phyloP scores from a whole-genome alignment of 2,329 filamentous ascomycete genomes.

The Phaeosphaeriaceae sp. region DNA sequence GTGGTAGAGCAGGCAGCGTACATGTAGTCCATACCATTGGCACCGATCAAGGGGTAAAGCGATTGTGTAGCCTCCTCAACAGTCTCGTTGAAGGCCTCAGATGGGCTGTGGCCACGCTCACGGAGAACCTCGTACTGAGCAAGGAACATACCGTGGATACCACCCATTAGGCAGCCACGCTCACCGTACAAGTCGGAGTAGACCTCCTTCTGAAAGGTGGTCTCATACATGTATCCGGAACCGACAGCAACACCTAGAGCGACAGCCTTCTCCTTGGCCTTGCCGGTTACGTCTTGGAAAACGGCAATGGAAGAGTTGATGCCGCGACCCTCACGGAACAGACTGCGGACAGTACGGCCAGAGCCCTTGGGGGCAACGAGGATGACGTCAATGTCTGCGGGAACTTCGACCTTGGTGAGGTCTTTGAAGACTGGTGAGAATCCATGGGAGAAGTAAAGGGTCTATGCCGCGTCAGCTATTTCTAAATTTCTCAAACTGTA shows the following conservation, averaged over 20 bases:
- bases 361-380: slow-evolving; percentile 99
- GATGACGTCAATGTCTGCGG: slow-evolving; percentile 96
- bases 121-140: slow-evolving; percentile 99
- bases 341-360: slow-evolving; percentile 95
- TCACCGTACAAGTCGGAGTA: slow-evolving; percentile 99
- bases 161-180: slow-evolving; percentile 99
- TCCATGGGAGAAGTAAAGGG: slow-evolving; percentile 99
- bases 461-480: slow-evolving; percentile 61
- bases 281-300: slow-evolving; percentile 96
- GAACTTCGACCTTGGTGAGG: slow-evolving; percentile 97
- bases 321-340: slow-evolving; percentile 98
- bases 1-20: slow-evolving; percentile 99
- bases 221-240: slow-evolving; percentile 99
- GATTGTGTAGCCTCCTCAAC: slow-evolving; percentile 99
- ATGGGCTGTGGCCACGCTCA: slow-evolving; percentile 96
- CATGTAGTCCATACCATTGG: slow-evolving; percentile 99
- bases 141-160: slow-evolving; percentile 99
- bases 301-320: slow-evolving; percentile 99
- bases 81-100: slow-evolving; percentile 99
- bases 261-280: slow-evolving; percentile 97
- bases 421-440: slow-evolving; percentile 99
- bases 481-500: slow-evolving; percentile 24
- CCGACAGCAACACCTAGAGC: slow-evolving; percentile 97
- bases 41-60: slow-evolving; percentile 95
- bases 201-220: slow-evolving; percentile 99